phyloP scores from a whole-genome alignment of 1,284 basidiomycete genomes.

The Irpex lacteus region DNA sequence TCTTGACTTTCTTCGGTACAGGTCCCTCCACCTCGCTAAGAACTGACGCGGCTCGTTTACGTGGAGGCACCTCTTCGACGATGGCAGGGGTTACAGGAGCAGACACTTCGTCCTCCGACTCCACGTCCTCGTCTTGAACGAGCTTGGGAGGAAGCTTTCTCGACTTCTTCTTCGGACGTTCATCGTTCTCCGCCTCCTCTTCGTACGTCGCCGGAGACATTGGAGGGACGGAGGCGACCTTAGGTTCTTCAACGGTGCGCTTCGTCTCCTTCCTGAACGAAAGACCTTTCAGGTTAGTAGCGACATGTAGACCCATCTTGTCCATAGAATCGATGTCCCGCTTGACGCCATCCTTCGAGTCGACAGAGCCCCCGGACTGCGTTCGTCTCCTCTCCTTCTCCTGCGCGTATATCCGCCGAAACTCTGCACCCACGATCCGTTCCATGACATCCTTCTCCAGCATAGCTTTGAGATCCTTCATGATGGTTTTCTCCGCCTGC shows the following conservation, averaged over 20 bases:
- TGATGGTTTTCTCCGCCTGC: constrained; percentile 57
- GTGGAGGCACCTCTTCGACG: constrained; percentile 8
- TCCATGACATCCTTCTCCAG: constrained; percentile 73
- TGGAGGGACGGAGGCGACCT: constrained; percentile 4
- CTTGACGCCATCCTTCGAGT: constrained; percentile 21
- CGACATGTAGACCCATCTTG: constrained; percentile 12
- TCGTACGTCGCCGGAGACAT: constrained; percentile 15
- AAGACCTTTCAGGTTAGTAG: constrained; percentile 54
- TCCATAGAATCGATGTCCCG: neutral
- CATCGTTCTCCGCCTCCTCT: constrained; percentile 33
- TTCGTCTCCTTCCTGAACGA: constrained; percentile 68
- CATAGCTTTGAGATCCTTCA: constrained; percentile 56
- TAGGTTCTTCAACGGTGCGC: constrained; percentile 32
- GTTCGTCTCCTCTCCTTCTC: constrained; percentile 37
- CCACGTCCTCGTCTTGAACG: constrained; percentile 35
- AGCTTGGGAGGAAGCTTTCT: constrained; percentile 35
- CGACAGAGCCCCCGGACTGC: constrained; percentile 19
- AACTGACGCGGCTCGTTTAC: constrained; percentile 29
- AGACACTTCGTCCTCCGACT: constrained; percentile 43
- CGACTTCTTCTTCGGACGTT: constrained; percentile 44
- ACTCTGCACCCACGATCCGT: constrained; percentile 55
- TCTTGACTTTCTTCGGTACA: constrained; percentile 31
- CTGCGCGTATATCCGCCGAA: constrained; percentile 53
- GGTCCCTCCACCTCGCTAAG: constrained; percentile 30
- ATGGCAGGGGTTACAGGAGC: constrained; percentile 1